Conservation (phyloP, 148 eudicot species). For the Rhododendron griersonianum region DNA sequence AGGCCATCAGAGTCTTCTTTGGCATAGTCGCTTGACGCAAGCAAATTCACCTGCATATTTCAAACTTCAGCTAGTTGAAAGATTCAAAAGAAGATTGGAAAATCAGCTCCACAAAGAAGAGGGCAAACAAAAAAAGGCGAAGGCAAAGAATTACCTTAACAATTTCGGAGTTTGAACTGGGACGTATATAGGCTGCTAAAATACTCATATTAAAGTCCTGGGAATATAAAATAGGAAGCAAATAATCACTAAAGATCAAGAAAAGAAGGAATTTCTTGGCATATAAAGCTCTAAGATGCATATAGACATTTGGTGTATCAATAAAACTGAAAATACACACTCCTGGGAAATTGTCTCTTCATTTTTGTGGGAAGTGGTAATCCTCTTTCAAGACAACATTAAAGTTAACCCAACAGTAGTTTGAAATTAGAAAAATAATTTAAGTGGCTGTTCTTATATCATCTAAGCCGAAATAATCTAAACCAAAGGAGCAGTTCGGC, state of each 20-base stretch:
- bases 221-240: neutral
- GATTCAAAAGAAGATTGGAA: neutral
- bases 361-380: neutral
- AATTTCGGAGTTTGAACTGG: conserved; percentile 82
- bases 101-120: neutral
- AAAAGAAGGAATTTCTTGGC: neutral
- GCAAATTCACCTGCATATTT: conserved; percentile 67
- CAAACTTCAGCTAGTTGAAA: neutral
- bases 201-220: conserved; percentile 90
- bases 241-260: neutral
- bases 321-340: neutral
- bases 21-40: conserved; percentile 41
- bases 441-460: neutral
- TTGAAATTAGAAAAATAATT: neutral
- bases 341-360: neutral
- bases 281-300: neutral
- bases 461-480: neutral
- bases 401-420: neutral
- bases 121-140: neutral
- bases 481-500: neutral
- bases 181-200: conserved; percentile 72
- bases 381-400: neutral
- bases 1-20: conserved; percentile 29
- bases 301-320: neutral
- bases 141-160: conserved; percentile 53